These are phyloP conservation scores for Terana coerulea DNA, from an alignment of 768 basidiomycete genomes.

Conservation along the genomic window DNA sequence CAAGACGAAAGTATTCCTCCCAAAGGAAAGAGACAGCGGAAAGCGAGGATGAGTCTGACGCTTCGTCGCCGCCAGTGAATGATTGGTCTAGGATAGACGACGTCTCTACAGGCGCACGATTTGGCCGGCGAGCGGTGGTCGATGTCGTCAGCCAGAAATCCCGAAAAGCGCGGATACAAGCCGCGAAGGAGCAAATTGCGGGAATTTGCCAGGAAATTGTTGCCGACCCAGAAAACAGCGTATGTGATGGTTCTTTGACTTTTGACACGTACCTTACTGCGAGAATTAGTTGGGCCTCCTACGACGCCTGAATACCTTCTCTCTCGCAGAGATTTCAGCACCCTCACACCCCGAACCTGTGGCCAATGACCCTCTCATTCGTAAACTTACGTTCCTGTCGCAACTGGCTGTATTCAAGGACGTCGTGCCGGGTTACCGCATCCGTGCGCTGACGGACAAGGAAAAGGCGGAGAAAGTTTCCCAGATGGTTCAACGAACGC, in stretches of 20 bases:
- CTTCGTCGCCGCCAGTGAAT: constrained; percentile 17
- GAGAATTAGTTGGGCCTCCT: constrained; percentile 75
- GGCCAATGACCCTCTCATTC: constrained; percentile 74
- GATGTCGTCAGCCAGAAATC: constrained; percentile 68
- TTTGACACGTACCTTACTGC: constrained; percentile 5
- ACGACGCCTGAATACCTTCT: constrained; percentile 84
- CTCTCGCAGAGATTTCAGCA: constrained; percentile 69
- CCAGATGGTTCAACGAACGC: constrained; percentile 83
- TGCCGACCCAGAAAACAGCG: constrained; percentile 92
- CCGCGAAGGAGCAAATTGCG: constrained; percentile 93
- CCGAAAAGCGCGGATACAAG: constrained; percentile 60
- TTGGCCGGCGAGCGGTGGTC: constrained; percentile 78
- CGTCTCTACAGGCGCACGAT: constrained; percentile 78
- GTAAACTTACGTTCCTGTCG: constrained; percentile 85
- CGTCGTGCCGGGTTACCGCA: constrained; percentile 93
- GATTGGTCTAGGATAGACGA: constrained; percentile 48
- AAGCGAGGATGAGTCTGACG: constrained; percentile 32
- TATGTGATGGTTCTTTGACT: constrained; percentile 38
- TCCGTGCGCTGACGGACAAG: constrained; percentile 83
- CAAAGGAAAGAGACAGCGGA: constrained; percentile 26
- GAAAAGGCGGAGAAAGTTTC: constrained; percentile 93
- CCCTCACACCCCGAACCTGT: constrained; percentile 68
- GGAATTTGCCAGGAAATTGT: constrained; percentile 91
- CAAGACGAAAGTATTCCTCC: constrained; percentile 32
- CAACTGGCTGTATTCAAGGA: constrained; percentile 95